These are phyloP conservation scores for Dactylellina sp. DNA, from an alignment of 2,329 filamentous ascomycete genomes.

Conservation along the genomic window DNA sequence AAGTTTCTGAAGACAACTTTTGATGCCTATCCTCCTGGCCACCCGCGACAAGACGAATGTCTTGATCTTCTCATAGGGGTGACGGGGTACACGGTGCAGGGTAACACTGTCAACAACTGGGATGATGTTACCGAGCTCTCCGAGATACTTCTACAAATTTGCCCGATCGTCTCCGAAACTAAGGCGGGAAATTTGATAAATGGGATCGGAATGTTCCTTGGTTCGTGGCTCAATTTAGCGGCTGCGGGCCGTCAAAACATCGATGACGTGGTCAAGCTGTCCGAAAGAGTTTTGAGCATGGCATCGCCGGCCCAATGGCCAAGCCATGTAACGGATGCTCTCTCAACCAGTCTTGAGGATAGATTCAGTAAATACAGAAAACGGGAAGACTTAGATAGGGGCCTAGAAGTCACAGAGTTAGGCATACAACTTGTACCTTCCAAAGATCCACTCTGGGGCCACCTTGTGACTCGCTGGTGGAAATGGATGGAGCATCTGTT, in stretches of 20 bases:
- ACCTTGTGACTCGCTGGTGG: conserved; percentile 2
- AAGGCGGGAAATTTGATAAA: neutral
- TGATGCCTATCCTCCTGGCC: neutral
- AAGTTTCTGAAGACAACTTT: neutral
- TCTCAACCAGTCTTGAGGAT: neutral
- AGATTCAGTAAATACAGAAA: neutral
- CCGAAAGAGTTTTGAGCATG: neutral
- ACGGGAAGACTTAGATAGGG: neutral
- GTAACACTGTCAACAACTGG: neutral
- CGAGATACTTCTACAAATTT: neutral
- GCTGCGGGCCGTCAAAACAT: too few relatives aligned
- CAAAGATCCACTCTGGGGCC: neutral
- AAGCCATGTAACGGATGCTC: neutral
- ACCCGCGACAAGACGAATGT: neutral
- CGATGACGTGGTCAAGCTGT: neutral
- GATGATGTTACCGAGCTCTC: conserved; percentile 5
- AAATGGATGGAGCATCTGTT: conserved; percentile 12
- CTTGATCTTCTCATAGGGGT: neutral
- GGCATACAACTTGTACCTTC: neutral
- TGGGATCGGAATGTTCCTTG: neutral
- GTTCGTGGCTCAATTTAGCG: too few relatives aligned
- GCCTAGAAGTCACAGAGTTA: neutral
- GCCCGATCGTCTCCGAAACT: neutral
- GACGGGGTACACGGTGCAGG: neutral
- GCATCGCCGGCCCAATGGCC: neutral